Base-by-base conservation (phyloP, 2,329 filamentous ascomycete species). In the Penicillium sp. region DNA sequence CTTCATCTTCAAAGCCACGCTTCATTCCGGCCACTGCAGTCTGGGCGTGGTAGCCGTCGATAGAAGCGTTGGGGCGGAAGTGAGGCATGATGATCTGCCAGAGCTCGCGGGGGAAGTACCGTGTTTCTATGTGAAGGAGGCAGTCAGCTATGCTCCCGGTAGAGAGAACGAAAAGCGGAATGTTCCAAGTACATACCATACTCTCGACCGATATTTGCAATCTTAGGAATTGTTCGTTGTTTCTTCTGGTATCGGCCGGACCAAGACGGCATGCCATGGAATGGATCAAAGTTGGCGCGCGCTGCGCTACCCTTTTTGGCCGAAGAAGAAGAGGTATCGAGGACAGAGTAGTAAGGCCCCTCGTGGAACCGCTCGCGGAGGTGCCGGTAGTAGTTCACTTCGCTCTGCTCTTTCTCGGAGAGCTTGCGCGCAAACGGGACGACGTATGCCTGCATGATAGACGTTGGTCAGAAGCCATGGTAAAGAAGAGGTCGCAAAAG, bases 211-310 rank as follows among this genome's bases (percentile, higher is more conserved):
- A 54, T 49, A 50, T 48, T 57, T 5, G 79, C 78, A 20, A 88
- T 73, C 61, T 81, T 81, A 0, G 86, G 86, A 10, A 87, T 68
- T 20, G 77, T 80, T 60, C 84, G 76, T 65, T 81, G 80, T 66
- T 84, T 84, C 63, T 83, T 85, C 57, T 82, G 76, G 71, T 86
- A 88, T 67, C 81, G 83, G 55, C 83, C 78, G 15, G 82, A 82
- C 69, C 86, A 88, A 0, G 84, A 86, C 41, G 83, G 83, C 73
- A 87, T 87, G 57, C 84, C 84, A 45, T 82, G 79, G 67, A 88
- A 88, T 1, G 86, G 84, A 70, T 88, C 84, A 67, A 87, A 84
- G 20, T 81, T 80, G 2, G 75, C 76, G 68, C 79, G 71, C 67
- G 78, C 75, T 66, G 74, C 61, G 62, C 73, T 73, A 64, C 78